phyloP scores from a whole-genome alignment of 108 stramenopile species.

The Fistulifera solaris region DNA sequence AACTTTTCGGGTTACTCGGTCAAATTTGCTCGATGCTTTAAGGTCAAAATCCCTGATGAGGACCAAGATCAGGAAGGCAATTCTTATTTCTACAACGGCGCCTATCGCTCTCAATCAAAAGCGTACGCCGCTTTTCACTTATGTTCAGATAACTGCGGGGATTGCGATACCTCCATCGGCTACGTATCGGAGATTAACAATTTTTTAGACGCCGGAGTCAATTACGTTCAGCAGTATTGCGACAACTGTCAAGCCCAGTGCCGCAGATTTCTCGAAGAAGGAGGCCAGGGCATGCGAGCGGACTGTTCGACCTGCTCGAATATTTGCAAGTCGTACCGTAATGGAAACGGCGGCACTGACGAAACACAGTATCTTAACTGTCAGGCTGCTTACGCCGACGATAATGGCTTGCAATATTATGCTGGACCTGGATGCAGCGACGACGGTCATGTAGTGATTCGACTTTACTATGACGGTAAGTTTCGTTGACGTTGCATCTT shows the following conservation, averaged over 20 bases:
- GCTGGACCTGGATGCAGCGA: slow-evolving; percentile 35
- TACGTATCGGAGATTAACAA: slow-evolving; percentile 29
- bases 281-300: slow-evolving; percentile 3
- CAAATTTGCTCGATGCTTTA: not conserved
- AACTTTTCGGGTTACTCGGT: no score
- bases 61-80: slow-evolving; percentile 24
- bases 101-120: slow-evolving; percentile 34
- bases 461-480: slow-evolving; percentile 38
- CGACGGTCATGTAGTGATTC: slow-evolving; percentile 29
- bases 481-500: not conserved
- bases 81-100: slow-evolving; percentile 45
- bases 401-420: slow-evolving; percentile 37
- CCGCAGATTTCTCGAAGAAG: slow-evolving; percentile 15
- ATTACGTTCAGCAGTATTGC: slow-evolving; percentile 27
- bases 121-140: slow-evolving; percentile 32
- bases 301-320: slow-evolving; percentile 22
- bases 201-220: slow-evolving; percentile 17
- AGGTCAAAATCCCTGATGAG: slow-evolving; percentile 1
- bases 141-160: slow-evolving; percentile 17
- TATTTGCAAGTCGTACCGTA: slow-evolving; percentile 17
- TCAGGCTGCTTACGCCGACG: slow-evolving; percentile 22
- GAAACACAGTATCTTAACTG: slow-evolving; percentile 40
- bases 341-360: slow-evolving; percentile 14
- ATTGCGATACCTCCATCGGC: slow-evolving; percentile 28
- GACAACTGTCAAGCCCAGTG: slow-evolving; percentile 14